A percentile compares a stretch with the other conserved stretches of the same genome.
Conservation (phyloP, 192 early-diverging fungal genomes). For the Gonapodya prolifera region DNA sequence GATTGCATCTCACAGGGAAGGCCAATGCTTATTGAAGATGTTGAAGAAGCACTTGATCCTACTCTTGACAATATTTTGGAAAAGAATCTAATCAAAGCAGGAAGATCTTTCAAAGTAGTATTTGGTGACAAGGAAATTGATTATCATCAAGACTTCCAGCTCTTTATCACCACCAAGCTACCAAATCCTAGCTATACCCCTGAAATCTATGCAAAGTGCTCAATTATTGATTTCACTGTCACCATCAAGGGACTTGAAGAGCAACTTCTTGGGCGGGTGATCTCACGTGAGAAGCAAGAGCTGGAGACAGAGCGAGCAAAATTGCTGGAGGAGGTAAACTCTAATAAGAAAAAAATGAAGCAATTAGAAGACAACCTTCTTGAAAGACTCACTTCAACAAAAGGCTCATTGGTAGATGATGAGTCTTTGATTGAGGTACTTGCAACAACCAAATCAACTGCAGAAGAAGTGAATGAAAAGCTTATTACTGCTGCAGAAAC, state of each 20-base stretch:
- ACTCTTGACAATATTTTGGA: slow-evolving; percentile 54
- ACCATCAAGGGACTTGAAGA: slow-evolving; percentile 50
- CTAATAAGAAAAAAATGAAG: slow-evolving; percentile 56
- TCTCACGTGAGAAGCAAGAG: slow-evolving; percentile 55
- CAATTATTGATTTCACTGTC: slow-evolving; percentile 52
- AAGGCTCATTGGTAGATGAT: slow-evolving; percentile 51
- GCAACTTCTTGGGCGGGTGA: slow-evolving; percentile 49
- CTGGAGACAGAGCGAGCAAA: slow-evolving; percentile 51
- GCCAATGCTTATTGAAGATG: slow-evolving; percentile 51
- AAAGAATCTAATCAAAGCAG: slow-evolving; percentile 46
- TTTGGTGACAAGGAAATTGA: slow-evolving; percentile 57
- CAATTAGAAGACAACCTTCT: slow-evolving; percentile 55
- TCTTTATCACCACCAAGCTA: slow-evolving; percentile 51
- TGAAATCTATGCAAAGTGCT: slow-evolving; percentile 51
- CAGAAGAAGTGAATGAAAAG: slow-evolving; percentile 55
- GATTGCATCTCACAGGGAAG: slow-evolving; percentile 44
- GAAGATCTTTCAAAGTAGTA: slow-evolving; percentile 40
- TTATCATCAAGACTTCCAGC: slow-evolving; percentile 38
- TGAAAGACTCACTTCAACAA: slow-evolving; percentile 46
- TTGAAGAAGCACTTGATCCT: slow-evolving; percentile 46
- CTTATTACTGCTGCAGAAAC: slow-evolving; percentile 49
- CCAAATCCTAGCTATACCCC: slow-evolving; percentile 54
- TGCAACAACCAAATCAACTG: slow-evolving; percentile 45
- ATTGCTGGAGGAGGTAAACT: slow-evolving; percentile 49
- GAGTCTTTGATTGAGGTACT: slow-evolving; percentile 56